Conservation (phyloP, 2,329 filamentous ascomycete genomes). For the Tolypocladium guangdongense region DNA sequence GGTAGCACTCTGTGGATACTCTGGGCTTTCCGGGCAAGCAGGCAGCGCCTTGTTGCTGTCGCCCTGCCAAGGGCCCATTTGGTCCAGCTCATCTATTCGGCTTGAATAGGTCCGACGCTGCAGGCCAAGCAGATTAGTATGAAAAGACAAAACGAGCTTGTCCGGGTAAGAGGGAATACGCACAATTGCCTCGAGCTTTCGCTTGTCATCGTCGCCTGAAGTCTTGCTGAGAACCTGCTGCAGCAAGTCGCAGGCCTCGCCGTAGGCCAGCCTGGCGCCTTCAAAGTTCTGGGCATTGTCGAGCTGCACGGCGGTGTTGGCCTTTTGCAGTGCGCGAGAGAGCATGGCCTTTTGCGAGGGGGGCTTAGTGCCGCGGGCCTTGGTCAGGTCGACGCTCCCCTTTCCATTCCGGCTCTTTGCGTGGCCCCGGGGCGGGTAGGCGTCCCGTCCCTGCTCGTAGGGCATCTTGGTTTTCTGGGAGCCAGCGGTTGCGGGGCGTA, state of each 20-base stretch:
- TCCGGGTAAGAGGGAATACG: slow-evolving; percentile 25
- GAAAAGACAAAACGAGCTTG: no score
- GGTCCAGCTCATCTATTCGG: slow-evolving; percentile 76
- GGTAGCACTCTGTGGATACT: slow-evolving; percentile 6
- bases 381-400: slow-evolving; percentile 19
- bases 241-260: slow-evolving; percentile 79
- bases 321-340: slow-evolving; percentile 88
- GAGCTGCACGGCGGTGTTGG: slow-evolving; percentile 87
- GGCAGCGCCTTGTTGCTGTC: slow-evolving; percentile 66
- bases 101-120: slow-evolving; percentile 83
- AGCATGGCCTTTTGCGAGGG: slow-evolving; percentile 90
- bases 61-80: slow-evolving; percentile 48
- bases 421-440: slow-evolving; percentile 17
- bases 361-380: slow-evolving; percentile 23
- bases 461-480: slow-evolving; percentile 15
- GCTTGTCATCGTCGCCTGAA: slow-evolving; percentile 73
- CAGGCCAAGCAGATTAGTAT: background rate
- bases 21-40: slow-evolving; percentile 48
- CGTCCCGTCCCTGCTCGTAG: slow-evolving; percentile 19
- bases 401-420: slow-evolving; percentile 21
- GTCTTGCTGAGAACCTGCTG: slow-evolving; percentile 82
- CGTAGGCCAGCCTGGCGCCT: slow-evolving; percentile 80
- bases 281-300: slow-evolving; percentile 95
- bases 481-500: slow-evolving; percentile 6
- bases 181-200: slow-evolving; percentile 88